phyloP scores from a whole-genome alignment of 495 filamentous ascomycete species.

The Penicillium coffeae region DNA sequence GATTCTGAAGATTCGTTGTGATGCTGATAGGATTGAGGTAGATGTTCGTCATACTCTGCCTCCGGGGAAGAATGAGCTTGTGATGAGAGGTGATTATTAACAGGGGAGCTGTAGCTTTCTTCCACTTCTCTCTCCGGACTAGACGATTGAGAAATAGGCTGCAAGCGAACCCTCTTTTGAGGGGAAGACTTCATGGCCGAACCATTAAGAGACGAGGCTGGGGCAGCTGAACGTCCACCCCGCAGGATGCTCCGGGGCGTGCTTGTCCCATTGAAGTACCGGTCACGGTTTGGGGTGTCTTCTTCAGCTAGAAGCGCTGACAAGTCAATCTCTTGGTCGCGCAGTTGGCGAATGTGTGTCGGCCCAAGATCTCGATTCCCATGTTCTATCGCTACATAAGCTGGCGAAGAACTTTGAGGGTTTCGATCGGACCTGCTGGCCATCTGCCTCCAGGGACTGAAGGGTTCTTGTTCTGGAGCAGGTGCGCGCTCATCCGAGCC shows the following conservation, averaged over 20 bases:
- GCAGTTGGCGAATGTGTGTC: constrained; percentile 36
- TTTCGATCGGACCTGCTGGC: constrained; percentile 7
- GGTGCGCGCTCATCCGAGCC: constrained; percentile 14
- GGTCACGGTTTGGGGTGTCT: constrained; percentile 39
- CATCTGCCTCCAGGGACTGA: constrained; percentile 14
- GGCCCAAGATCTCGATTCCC: constrained; percentile 26
- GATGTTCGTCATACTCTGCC: neutral
- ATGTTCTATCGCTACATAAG: constrained; percentile 27
- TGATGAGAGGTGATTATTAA: neutral
- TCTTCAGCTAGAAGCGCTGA: constrained; percentile 30
- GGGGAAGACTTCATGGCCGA: constrained; percentile 14
- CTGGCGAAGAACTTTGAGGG: constrained; percentile 27
- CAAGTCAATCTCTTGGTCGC: constrained; percentile 39
- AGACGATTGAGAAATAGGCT: constrained; percentile 22
- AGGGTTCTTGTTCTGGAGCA: neutral
- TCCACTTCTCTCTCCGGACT: constrained; percentile 25
- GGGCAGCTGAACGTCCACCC: constrained; percentile 13
- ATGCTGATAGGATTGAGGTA: neutral
- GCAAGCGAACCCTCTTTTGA: constrained; percentile 17
- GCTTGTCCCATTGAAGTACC: constrained; percentile 40
- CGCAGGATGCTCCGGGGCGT: constrained; percentile 27
- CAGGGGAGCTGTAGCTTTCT: constrained; percentile 14
- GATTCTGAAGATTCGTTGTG: neutral
- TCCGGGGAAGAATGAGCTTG: neutral
- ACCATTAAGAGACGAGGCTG: constrained; percentile 10